phyloP scores from a whole-genome alignment of 2,329 filamentous ascomycete genomes.

The Pyrenophora teres region DNA sequence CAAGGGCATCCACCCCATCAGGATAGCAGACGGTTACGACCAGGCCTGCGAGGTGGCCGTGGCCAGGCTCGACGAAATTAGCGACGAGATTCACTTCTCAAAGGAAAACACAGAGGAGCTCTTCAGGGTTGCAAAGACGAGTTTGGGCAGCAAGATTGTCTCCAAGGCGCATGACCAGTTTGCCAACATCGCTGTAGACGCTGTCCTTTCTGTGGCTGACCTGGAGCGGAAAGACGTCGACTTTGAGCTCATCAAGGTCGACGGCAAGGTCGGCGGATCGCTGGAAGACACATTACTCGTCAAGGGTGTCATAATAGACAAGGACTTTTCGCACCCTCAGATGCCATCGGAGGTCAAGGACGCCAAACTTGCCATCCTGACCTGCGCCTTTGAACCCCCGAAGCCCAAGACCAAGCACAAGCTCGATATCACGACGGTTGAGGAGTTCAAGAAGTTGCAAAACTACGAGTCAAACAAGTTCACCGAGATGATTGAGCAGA shows the following conservation, averaged over 20 bases:
- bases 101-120: slow-evolving; percentile 81
- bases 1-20: slow-evolving; percentile 98
- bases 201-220: slow-evolving; percentile 94
- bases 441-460: slow-evolving; percentile 98
- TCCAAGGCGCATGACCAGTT: slow-evolving; percentile 99
- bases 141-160: slow-evolving; percentile 97
- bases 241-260: slow-evolving; percentile 98
- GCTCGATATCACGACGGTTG: slow-evolving; percentile 93
- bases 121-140: slow-evolving; percentile 92
- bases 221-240: slow-evolving; percentile 96
- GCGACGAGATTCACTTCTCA: slow-evolving; percentile 86
- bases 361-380: slow-evolving; percentile 96
- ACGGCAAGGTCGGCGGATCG: slow-evolving; percentile 93
- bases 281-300: slow-evolving; percentile 93
- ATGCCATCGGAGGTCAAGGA: slow-evolving; percentile 96
- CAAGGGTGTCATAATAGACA: slow-evolving; percentile 98
- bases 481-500: slow-evolving; percentile 96
- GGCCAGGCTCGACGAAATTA: slow-evolving; percentile 88
- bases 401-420: slow-evolving; percentile 99
- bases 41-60: slow-evolving; percentile 97
- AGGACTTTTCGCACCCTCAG: slow-evolving; percentile 99
- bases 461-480: slow-evolving; percentile 97
- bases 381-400: slow-evolving; percentile 96
- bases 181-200: slow-evolving; percentile 94
- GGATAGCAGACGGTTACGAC: slow-evolving; percentile 98